These are phyloP conservation scores for Eutrema heterophyllum DNA, from an alignment of 345 rosid species.

Conservation along the genomic window DNA sequence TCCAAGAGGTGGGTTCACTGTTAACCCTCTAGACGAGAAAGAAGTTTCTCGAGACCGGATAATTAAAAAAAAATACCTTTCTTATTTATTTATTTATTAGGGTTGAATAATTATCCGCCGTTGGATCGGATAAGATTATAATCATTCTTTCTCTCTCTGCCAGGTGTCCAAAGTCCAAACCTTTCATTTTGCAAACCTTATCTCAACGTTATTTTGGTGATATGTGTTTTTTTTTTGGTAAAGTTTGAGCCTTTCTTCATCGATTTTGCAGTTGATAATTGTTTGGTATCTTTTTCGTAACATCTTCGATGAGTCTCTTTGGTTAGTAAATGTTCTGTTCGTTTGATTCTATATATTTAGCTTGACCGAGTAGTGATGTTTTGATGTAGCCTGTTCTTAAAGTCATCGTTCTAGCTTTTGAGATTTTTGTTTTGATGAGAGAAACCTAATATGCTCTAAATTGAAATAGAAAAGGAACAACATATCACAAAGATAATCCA, in stretches of 20 bases:
- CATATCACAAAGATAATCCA: not conserved
- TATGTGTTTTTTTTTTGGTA: not conserved
- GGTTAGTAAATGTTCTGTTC: not conserved
- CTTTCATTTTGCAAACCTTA: conserved; percentile 27
- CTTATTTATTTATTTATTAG: not conserved
- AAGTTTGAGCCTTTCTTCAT: not conserved
- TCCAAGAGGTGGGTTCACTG: not conserved
- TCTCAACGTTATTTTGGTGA: conserved; percentile 4
- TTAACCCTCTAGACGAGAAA: conserved; percentile 20
- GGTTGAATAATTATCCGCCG: not conserved
- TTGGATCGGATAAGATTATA: conserved; percentile 5
- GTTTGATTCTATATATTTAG: not conserved
- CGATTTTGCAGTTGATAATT: not conserved
- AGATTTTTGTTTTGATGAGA: not conserved
- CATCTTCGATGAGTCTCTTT: not conserved
- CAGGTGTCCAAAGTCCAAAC: not conserved
- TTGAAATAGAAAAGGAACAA: not conserved
- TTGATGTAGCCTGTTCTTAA: not conserved
- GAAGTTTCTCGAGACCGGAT: not conserved
- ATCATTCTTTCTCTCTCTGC: not conserved
- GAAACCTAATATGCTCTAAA: not conserved
- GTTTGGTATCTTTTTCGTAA: not conserved
- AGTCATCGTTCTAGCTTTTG: conserved; percentile 4
- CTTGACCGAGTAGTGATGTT: not conserved
- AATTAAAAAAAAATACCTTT: not conserved